Evolutionary conservation across 371 early-diverging fungal genomes (phyloP), one percentile per base, ranked within the genome.

Genomic region (Saksenaea oblongispora): DNA sequence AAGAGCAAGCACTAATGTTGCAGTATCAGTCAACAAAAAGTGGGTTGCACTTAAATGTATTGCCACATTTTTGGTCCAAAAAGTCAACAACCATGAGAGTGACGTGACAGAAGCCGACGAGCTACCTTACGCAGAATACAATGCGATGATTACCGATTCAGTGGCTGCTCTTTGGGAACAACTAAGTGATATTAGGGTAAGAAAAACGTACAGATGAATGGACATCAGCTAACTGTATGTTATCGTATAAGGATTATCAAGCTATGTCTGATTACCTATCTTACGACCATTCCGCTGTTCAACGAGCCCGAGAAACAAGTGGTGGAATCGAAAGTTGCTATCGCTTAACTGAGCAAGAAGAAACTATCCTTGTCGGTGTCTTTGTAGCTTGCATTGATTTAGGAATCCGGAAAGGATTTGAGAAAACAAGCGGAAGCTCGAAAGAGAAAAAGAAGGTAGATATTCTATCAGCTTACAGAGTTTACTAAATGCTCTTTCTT

Each of bases 41-140:
- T 89, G 91, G 91, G 72, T 90, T 8, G 72, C 80, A 3, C 79
- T 86, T 42, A 89, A 89, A 39, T 83, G 82, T 24, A 61, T 87
- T n/a, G 80, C 83, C 0, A 67, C 74, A 17, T 83, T 86, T 59
- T 70, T 89, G 56, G 82, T 84, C n/a, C 73, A 79, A 44, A 68
- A 72, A 13, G 54, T 34, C 7, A 70, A 62, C 35, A 64, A 64
- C 36, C 62, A 61, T 24, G 68, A 74, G 9, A 70, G 39, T 56
- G 10, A 59, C 56, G 22, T 61, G 58, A 5, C 65, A 68, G 26
- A 59, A 65, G 22, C 27, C 14, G 58, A 22, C 39, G 57, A 28
- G 64, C 24, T 3, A 64, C 60, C 42, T 36, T 73, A 73, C 5
- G 69, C 70, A 39, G 72, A 78, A 66, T 63, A 66, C 58, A 56